Conservation (phyloP, 163 green algal species). For the Chloromonas sp. region DNA sequence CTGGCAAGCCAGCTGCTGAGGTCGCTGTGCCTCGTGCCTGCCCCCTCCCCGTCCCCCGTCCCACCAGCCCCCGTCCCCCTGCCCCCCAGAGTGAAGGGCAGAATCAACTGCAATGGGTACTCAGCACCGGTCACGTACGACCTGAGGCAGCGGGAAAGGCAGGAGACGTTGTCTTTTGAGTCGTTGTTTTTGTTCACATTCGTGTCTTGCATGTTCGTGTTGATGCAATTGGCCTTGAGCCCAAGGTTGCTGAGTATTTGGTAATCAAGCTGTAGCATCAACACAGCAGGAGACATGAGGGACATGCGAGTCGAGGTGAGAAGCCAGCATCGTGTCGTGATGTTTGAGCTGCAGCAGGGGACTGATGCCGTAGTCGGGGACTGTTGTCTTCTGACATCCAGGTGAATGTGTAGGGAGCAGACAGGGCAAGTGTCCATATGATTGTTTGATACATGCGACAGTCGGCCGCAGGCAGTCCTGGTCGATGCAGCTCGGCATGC, state of each 20-base stretch:
- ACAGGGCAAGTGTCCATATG: no score
- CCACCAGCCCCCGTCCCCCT: no score
- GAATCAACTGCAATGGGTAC: no score
- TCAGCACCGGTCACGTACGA: no score
- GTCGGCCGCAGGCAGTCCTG: no score
- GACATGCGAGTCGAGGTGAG: background rate
- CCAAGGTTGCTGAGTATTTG: background rate
- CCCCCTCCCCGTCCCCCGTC: background rate
- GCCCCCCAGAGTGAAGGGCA: background rate
- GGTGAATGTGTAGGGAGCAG: no score
- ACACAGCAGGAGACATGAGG: background rate
- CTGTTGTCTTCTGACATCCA: no score
- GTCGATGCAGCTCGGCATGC: no score
- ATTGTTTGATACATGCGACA: no score
- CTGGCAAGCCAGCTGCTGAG: background rate
- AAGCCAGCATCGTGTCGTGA: no score
- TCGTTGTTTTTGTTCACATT: background rate
- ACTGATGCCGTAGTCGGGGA: background rate
- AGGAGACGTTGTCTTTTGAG: background rate
- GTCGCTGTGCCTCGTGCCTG: background rate
- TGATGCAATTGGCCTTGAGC: background rate
- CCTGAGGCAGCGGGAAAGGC: background rate
- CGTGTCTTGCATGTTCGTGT: background rate
- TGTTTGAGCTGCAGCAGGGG: background rate
- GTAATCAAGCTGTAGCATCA: background rate